These are phyloP conservation scores for Conticribra weissflogii DNA, from an alignment of 108 stramenopile species.

Conservation along the genomic window DNA sequence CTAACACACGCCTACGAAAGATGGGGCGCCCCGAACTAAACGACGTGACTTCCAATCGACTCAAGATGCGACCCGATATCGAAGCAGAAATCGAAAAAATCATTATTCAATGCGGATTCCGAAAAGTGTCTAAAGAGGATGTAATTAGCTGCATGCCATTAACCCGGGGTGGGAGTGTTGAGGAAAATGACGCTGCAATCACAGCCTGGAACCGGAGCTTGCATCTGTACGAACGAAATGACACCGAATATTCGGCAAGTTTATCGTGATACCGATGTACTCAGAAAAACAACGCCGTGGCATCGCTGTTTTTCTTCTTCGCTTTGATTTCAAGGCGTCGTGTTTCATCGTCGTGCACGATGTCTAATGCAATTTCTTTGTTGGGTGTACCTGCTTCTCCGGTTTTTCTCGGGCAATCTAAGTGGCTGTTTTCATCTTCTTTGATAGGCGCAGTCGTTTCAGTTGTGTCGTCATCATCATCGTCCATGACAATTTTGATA, in stretches of 20 bases:
- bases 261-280: neutral
- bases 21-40: slow-evolving; percentile 53
- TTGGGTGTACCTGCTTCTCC: too few relatives aligned
- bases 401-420: too few relatives aligned
- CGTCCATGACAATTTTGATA: too few relatives aligned
- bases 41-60: slow-evolving; percentile 39
- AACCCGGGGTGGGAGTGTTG: neutral
- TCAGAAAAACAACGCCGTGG: neutral
- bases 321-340: neutral
- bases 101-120: slow-evolving; percentile 35
- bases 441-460: too few relatives aligned
- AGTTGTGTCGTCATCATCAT: too few relatives aligned
- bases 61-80: slow-evolving; percentile 47
- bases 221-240: slow-evolving; percentile 38
- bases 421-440: too few relatives aligned
- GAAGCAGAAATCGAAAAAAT: slow-evolving; percentile 55
- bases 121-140: slow-evolving; percentile 24
- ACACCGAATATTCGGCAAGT: too few relatives aligned
- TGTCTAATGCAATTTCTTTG: too few relatives aligned
- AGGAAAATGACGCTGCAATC: slow-evolving; percentile 9
- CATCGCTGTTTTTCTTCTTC: neutral
- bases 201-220: slow-evolving; percentile 46
- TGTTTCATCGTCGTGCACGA: neutral
- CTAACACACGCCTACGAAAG: slow-evolving; percentile 51
- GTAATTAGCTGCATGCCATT: neutral